Evolutionary conservation across 108 stramenopile species (phyloP).

Genomic region (Skeletonema costatum): DNA sequence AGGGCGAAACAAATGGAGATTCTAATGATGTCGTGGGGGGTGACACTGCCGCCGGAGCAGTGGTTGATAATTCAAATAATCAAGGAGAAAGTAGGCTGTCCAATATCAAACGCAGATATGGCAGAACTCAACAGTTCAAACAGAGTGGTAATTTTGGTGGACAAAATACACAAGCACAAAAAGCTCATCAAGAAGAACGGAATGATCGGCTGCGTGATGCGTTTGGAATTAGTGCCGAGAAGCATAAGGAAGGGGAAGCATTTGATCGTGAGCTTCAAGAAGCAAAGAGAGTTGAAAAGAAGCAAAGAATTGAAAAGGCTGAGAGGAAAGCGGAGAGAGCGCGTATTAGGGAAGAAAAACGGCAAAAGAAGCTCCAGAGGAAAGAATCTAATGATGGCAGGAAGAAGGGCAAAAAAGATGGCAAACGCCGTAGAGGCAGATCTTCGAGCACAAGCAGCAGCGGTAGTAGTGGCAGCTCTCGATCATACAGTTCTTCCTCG

Average conservation of each 20-base stretch:
- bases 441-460: constrained; percentile 29
- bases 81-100: constrained; percentile 4
- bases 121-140: neutral
- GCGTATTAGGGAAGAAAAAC: constrained; percentile 42
- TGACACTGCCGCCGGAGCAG: neutral
- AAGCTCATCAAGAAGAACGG: constrained; percentile 33
- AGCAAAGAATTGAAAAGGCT: constrained; percentile 45
- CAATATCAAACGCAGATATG: neutral
- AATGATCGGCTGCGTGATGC: constrained; percentile 71
- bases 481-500: constrained; percentile 39
- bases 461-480: constrained; percentile 26
- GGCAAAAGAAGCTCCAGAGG: constrained; percentile 22
- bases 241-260: constrained; percentile 76
- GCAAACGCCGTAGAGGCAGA: constrained; percentile 24
- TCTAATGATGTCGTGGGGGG: constrained; percentile 2
- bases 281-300: constrained; percentile 56
- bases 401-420: constrained; percentile 7
- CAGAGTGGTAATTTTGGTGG: constrained; percentile 20
- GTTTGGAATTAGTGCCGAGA: constrained; percentile 60
- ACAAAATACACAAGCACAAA: constrained; percentile 39
- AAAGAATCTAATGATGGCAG: constrained; percentile 28
- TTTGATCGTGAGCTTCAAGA: constrained; percentile 83
- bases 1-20: constrained; percentile 9
- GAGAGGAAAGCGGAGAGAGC: constrained; percentile 54
- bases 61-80: neutral